Evolutionary conservation across 2,329 filamentous ascomycete species (phyloP).

Genomic region (Penicillium sp.): DNA sequence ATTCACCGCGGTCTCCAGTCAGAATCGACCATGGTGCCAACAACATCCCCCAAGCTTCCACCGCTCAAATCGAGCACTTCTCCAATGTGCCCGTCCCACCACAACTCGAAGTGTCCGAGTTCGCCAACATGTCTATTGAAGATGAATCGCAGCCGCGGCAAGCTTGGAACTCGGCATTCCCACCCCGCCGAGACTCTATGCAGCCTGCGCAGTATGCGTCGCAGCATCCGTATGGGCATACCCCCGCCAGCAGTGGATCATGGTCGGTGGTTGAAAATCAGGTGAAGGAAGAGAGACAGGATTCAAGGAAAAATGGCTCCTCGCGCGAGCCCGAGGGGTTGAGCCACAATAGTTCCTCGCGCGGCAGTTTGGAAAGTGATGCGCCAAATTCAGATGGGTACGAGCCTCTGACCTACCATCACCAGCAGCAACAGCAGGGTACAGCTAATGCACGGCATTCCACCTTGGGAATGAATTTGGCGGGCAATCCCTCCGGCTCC

Average conservation of each 20-base stretch:
- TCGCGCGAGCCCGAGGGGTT: conserved; percentile 29
- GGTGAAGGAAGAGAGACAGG: conserved; percentile 24
- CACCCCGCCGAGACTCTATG: conserved; percentile 29
- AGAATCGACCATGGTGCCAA: conserved; percentile 32
- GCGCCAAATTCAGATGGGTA: conserved; percentile 38
- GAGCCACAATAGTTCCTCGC: conserved; percentile 36
- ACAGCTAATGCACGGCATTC: conserved; percentile 31
- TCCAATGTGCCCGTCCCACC: conserved; percentile 25
- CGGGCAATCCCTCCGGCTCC: conserved; percentile 54
- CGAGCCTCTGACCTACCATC: conserved; percentile 55
- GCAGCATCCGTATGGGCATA: conserved; percentile 30
- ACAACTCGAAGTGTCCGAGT: conserved; percentile 26
- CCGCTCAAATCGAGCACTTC: conserved; percentile 29
- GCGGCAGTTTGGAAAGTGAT: conserved; percentile 39
- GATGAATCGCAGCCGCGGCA: conserved; percentile 22
- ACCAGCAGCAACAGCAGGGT: conserved; percentile 49
- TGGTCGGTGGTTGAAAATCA: conserved; percentile 37
- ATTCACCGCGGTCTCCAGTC: conserved; percentile 37
- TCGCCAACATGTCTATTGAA: conserved; percentile 31
- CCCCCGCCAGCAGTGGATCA: conserved; percentile 37
- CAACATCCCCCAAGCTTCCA: conserved; percentile 30
- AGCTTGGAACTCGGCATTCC: conserved; percentile 20
- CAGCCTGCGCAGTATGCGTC: conserved; percentile 16
- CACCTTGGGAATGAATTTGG: conserved; percentile 33
- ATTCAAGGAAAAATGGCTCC: conserved; percentile 22